These are phyloP conservation scores for Aspergillus ellipticus DNA, from an alignment of 495 filamentous ascomycete species.

Conservation along the genomic window DNA sequence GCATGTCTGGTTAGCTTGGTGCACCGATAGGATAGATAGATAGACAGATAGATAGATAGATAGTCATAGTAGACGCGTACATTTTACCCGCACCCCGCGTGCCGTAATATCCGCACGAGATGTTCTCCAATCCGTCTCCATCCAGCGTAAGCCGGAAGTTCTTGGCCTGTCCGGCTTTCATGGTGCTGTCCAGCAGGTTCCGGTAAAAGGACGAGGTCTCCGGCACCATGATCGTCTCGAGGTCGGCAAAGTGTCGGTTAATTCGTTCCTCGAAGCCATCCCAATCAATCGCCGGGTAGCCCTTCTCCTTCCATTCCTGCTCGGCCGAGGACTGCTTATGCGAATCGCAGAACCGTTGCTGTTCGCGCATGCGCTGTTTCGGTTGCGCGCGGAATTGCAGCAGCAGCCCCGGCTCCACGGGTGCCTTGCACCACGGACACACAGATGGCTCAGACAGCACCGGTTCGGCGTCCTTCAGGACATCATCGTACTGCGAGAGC, in stretches of 20 bases:
- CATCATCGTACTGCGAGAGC: constrained; percentile 6
- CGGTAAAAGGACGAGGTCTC: constrained; percentile 57
- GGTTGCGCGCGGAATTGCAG: constrained; percentile 42
- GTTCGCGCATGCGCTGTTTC: constrained; percentile 56
- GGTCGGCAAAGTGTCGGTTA: constrained; percentile 44
- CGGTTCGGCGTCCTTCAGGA: not conserved
- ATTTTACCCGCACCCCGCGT: constrained; percentile 66
- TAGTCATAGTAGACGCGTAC: too few relatives aligned
- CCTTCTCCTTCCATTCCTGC: constrained; percentile 55
- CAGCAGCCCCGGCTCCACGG: constrained; percentile 52
- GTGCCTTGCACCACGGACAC: constrained; percentile 68
- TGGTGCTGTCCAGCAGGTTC: constrained; percentile 51
- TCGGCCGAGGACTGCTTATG: constrained; percentile 61
- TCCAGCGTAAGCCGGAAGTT: constrained; percentile 51
- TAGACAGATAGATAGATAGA: not conserved
- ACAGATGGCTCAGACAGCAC: constrained; percentile 14
- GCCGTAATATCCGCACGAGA: constrained; percentile 83
- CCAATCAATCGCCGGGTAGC: constrained; percentile 84
- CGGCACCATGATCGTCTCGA: constrained; percentile 59
- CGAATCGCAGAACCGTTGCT: constrained; percentile 64
- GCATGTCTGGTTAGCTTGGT: not conserved
- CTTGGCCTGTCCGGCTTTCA: constrained; percentile 59
- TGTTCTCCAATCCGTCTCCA: constrained; percentile 35
- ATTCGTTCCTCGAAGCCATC: constrained; percentile 60
- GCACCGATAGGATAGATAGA: not conserved